phyloP scores from a whole-genome alignment of 2,329 filamentous ascomycete genomes.

The Didymella pomorum region DNA sequence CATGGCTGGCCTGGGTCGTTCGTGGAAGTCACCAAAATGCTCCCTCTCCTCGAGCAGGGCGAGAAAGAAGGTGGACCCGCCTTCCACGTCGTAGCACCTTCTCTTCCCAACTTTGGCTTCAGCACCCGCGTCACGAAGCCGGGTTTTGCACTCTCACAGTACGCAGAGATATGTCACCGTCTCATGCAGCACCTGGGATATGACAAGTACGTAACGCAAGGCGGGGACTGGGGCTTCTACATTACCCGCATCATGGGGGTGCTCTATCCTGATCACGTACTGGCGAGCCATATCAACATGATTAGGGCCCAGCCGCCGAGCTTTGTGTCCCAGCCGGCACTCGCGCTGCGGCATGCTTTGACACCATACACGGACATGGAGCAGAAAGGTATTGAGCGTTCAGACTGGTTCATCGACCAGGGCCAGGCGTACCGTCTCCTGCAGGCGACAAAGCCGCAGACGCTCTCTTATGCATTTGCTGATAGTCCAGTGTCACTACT shows the following conservation, averaged over 20 bases:
- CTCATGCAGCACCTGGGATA: constrained; percentile 75
- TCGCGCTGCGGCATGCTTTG: constrained; percentile 65
- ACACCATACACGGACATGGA: constrained; percentile 64
- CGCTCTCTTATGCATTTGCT: constrained; percentile 71
- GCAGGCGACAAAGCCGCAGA: constrained; percentile 75
- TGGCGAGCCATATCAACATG: constrained; percentile 71
- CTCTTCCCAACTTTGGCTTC: constrained; percentile 66
- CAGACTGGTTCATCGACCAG: constrained; percentile 64
- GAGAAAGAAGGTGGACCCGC: constrained; percentile 52
- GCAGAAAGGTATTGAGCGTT: constrained; percentile 60
- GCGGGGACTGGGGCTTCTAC: constrained; percentile 75
- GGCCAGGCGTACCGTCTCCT: constrained; percentile 66
- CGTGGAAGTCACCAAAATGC: constrained; percentile 69
- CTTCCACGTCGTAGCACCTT: constrained; percentile 63
- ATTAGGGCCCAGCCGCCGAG: constrained; percentile 52
- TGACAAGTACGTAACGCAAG: constrained; percentile 63
- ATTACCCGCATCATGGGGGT: constrained; percentile 69
- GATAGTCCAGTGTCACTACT: constrained; percentile 76
- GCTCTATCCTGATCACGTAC: constrained; percentile 64
- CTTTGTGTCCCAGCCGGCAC: constrained; percentile 61
- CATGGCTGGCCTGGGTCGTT: constrained; percentile 78
- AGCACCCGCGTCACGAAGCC: constrained; percentile 59
- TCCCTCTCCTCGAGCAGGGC: constrained; percentile 54
- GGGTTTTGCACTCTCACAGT: constrained; percentile 67
- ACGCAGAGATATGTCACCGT: constrained; percentile 70